Percentiles rank a stretch among this genome's conserved stretches.
Conservation (phyloP, 2,329 filamentous ascomycete genomes). For the Penicillium frequentans region DNA sequence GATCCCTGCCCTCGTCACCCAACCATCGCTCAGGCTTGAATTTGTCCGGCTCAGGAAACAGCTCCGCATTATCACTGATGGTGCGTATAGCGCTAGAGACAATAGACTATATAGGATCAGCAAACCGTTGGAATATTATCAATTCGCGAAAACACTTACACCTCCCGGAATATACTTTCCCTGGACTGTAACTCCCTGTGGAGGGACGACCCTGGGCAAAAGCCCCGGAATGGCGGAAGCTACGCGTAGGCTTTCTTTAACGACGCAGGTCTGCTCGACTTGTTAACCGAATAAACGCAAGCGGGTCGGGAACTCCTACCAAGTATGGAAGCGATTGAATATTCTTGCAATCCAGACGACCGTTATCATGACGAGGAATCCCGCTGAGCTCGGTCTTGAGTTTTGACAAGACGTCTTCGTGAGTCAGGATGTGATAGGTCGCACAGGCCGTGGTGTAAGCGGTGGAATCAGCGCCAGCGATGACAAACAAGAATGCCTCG, state of each 20-base stretch:
- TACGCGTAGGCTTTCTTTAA: background rate
- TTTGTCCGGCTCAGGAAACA: background rate
- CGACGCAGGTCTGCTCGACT: background rate
- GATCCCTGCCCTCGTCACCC: background rate
- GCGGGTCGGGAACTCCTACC: background rate
- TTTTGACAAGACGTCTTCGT: background rate
- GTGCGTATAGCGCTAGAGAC: background rate
- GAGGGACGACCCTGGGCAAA: background rate
- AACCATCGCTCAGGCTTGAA: background rate
- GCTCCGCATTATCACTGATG: background rate
- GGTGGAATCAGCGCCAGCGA: background rate
- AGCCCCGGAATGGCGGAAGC: background rate
- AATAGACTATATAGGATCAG: background rate
- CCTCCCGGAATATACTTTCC: background rate
- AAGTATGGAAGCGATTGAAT: background rate
- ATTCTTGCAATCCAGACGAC: background rate
- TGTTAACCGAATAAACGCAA: background rate
- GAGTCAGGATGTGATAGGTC: background rate
- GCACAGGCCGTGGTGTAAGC: background rate
- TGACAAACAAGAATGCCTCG: background rate
- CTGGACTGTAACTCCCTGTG: background rate
- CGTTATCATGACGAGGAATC: background rate
- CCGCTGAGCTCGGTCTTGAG: background rate
- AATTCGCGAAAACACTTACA: background rate
- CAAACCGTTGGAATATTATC: background rate